Evolutionary conservation across 768 basidiomycete genomes (phyloP).

Genomic region (Hysterangium stoloniferum): DNA sequence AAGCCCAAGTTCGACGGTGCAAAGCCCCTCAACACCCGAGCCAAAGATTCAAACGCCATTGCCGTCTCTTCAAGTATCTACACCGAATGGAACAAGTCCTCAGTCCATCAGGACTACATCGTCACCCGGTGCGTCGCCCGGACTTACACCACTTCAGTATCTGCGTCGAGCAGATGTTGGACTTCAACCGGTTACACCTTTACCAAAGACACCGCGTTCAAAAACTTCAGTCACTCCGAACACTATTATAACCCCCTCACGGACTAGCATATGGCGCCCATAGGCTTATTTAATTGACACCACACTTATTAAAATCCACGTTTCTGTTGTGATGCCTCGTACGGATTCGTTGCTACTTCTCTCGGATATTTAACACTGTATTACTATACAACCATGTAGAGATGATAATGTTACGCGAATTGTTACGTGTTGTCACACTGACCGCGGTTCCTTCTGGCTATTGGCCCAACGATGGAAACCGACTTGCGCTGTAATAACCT

Average conservation of each 20-base stretch:
- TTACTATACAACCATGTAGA: slow-evolving; percentile 1
- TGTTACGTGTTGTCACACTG: slow-evolving; percentile 7
- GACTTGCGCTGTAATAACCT: slow-evolving; percentile 18
- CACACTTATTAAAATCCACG: neutral
- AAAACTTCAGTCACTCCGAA: slow-evolving; percentile 40
- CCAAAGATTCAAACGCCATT: slow-evolving; percentile 39
- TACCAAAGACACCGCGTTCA: slow-evolving; percentile 35
- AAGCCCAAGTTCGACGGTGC: slow-evolving; percentile 21
- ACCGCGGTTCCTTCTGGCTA: neutral
- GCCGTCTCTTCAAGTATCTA: slow-evolving; percentile 61
- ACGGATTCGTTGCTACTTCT: no score
- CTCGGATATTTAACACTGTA: slow-evolving; percentile 5
- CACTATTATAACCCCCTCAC: slow-evolving; percentile 38
- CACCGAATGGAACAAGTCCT: slow-evolving; percentile 39
- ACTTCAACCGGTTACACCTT: slow-evolving; percentile 44
- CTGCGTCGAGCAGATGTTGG: slow-evolving; percentile 64
- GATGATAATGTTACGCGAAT: neutral
- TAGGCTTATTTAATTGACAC: slow-evolving; percentile 25
- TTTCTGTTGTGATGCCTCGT: neutral
- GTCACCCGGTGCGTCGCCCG: slow-evolving; percentile 46
- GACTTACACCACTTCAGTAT: slow-evolving; percentile 71
- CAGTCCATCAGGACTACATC: slow-evolving; percentile 44
- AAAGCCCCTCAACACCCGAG: slow-evolving; percentile 61
- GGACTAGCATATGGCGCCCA: slow-evolving; percentile 60
- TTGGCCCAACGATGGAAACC: slow-evolving; percentile 19